phyloP scores from a whole-genome alignment of 345 rosid genomes.

The Kandelia obovata region DNA sequence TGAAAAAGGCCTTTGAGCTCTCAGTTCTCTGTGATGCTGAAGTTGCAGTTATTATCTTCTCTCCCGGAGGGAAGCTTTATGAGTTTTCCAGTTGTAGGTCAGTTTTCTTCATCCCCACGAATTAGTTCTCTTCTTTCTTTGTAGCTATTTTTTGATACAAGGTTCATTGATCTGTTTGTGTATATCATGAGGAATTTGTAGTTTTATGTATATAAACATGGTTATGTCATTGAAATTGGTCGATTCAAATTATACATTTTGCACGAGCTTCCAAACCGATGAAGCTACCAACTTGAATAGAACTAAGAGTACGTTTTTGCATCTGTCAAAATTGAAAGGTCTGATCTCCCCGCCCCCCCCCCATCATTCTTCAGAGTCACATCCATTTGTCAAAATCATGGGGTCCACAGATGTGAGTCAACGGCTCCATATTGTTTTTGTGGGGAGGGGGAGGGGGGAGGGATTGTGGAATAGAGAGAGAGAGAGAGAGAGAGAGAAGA shows the following conservation, averaged over 20 bases:
- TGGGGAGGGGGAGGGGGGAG: too few relatives aligned
- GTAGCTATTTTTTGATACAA: too few relatives aligned
- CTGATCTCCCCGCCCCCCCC: constrained; percentile 8
- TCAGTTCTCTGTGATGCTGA: constrained; percentile 88
- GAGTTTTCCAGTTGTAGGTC: constrained; percentile 75
- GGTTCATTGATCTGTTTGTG: too few relatives aligned
- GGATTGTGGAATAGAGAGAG: too few relatives aligned
- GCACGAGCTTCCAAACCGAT: background rate
- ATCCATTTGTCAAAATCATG: constrained; percentile 12
- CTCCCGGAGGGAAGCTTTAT: constrained; percentile 75
- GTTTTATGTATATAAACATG: too few relatives aligned
- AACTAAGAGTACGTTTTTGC: constrained; percentile 1
- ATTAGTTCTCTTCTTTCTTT: background rate
- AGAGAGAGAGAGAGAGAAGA: too few relatives aligned
- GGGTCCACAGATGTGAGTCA: constrained; percentile 15
- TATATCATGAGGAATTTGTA: too few relatives aligned
- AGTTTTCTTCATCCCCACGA: background rate
- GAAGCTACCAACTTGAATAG: background rate
- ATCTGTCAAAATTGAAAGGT: constrained; percentile 11
- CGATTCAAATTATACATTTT: background rate
- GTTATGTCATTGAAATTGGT: too few relatives aligned
- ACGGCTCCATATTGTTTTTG: background rate
- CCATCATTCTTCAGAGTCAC: constrained; percentile 10
- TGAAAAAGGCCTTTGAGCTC: constrained; percentile 79
- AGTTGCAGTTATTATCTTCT: constrained; percentile 79